Evolutionary conservation across 2,329 filamentous ascomycete genomes (phyloP).

Genomic region (Plectosphaerella cucumerina): DNA sequence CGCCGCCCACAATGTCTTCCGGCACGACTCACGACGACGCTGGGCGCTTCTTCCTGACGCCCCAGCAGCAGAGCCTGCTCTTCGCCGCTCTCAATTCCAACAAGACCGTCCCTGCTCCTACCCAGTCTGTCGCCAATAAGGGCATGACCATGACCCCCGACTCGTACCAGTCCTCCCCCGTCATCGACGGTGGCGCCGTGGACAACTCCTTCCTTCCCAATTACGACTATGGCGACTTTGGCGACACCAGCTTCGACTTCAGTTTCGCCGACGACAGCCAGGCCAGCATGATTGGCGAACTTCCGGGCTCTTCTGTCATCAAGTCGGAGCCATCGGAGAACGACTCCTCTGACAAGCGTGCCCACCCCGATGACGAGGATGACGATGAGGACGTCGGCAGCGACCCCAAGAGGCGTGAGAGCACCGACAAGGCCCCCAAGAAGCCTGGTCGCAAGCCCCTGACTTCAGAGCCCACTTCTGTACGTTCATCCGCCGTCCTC

Average conservation of each 20-base stretch:
- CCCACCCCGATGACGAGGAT: constrained; percentile 66
- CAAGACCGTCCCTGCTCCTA: constrained; percentile 29
- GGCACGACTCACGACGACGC: constrained; percentile 37
- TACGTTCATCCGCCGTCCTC: constrained; percentile 50
- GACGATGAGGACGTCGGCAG: constrained; percentile 55
- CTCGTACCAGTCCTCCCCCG: constrained; percentile 46
- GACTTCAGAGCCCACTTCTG: constrained; percentile 91
- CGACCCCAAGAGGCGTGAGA: constrained; percentile 69
- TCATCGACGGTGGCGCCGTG: constrained; percentile 30
- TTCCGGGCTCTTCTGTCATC: constrained; percentile 56
- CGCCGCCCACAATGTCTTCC: constrained; percentile 43
- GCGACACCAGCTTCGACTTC: constrained; percentile 75
- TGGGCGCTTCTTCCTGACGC: constrained; percentile 64
- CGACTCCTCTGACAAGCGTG: constrained; percentile 60
- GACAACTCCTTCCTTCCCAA: constrained; percentile 59
- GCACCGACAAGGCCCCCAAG: constrained; percentile 82
- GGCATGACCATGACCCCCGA: constrained; percentile 40
- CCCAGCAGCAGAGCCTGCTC: constrained; percentile 71
- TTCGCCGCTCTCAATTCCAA: constrained; percentile 75
- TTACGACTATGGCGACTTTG: constrained; percentile 68
- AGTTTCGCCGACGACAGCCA: constrained; percentile 45
- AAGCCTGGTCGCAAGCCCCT: constrained; percentile 95
- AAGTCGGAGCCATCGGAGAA: constrained; percentile 61
- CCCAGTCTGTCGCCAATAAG: constrained; percentile 30
- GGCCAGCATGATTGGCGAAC: constrained; percentile 69